phyloP scores from a whole-genome alignment of 2,329 filamentous ascomycete species.

The Scopulariopsis brevicaulis region DNA sequence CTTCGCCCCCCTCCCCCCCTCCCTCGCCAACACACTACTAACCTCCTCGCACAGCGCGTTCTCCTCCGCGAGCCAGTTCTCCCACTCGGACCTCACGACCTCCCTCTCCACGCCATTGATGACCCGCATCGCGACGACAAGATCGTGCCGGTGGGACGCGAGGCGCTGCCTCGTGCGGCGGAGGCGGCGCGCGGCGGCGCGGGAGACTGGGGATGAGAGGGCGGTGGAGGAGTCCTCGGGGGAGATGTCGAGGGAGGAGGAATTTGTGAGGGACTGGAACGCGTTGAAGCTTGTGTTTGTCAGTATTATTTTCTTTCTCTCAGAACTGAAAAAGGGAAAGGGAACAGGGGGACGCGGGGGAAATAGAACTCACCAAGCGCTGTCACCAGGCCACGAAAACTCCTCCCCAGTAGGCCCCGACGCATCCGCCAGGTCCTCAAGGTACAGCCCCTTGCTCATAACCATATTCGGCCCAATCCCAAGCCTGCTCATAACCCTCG shows the following conservation, averaged over 20 bases:
- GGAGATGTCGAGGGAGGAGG: slow-evolving; percentile 44
- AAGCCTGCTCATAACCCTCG: slow-evolving; percentile 68
- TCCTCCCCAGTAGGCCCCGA: slow-evolving; percentile 22
- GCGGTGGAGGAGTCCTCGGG: slow-evolving; percentile 38
- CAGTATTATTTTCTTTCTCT: neutral
- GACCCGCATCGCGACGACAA: slow-evolving; percentile 80
- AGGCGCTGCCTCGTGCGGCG: slow-evolving; percentile 73
- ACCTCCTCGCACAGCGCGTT: slow-evolving; percentile 60
- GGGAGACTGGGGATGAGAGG: slow-evolving; percentile 34
- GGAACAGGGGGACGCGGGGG: neutral
- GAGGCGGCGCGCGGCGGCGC: slow-evolving; percentile 51
- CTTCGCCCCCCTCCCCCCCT: slow-evolving; percentile 11
- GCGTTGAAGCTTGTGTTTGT: slow-evolving; percentile 39
- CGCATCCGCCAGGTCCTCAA: slow-evolving; percentile 66
- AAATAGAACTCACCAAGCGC: slow-evolving; percentile 30
- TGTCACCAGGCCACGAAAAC: slow-evolving; percentile 27
- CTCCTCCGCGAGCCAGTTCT: slow-evolving; percentile 82
- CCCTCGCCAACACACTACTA: slow-evolving; percentile 4
- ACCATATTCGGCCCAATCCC: slow-evolving; percentile 68
- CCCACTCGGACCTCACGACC: slow-evolving; percentile 80
- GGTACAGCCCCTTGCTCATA: slow-evolving; percentile 79
- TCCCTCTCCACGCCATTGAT: slow-evolving; percentile 85
- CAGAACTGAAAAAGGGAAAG: neutral
- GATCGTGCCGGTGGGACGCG: slow-evolving; percentile 75
- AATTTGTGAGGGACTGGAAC: slow-evolving; percentile 47